Conservation (phyloP, 2,329 filamentous ascomycete species). For the Blastomyces silverae region DNA sequence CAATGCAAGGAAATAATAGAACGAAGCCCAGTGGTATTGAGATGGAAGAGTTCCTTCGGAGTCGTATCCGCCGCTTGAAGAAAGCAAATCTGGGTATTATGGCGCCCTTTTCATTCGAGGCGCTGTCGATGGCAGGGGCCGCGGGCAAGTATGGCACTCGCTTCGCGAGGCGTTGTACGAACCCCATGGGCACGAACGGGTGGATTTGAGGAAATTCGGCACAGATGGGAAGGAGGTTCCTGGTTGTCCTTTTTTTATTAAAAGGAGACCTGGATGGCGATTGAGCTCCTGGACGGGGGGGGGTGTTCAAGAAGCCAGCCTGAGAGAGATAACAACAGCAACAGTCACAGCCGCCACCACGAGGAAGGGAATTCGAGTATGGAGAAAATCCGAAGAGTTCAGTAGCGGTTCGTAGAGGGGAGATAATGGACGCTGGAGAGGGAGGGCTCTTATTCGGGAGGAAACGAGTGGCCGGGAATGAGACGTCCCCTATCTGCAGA, state of each 20-base stretch:
- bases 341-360: not conserved
- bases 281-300: conserved; percentile 3
- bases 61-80: conserved; percentile 74
- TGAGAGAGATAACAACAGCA: not conserved
- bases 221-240: too few species aligned
- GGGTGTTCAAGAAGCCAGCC: not conserved
- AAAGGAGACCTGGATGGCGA: not conserved
- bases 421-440: conserved; percentile 24
- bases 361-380: not conserved
- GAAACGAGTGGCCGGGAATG: conserved; percentile 39
- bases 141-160: conserved; percentile 43
- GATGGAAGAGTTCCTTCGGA: conserved; percentile 85
- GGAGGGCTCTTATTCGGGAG: conserved; percentile 19
- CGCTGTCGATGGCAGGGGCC: conserved; percentile 43
- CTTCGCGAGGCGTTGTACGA: conserved; percentile 50
- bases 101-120: conserved; percentile 40
- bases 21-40: conserved; percentile 90
- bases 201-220: not conserved
- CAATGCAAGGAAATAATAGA: conserved; percentile 83
- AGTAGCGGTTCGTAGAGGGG: conserved; percentile 17
- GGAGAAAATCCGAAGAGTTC: not conserved
- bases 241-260: not conserved
- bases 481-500: conserved; percentile 38
- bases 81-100: conserved; percentile 59
- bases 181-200: conserved; percentile 42